A percentile compares a stretch with the other conserved stretches of the same genome.
phyloP scores from a whole-genome alignment of 2,329 filamentous ascomycete species.

The Thielaviopsis punctulata region DNA sequence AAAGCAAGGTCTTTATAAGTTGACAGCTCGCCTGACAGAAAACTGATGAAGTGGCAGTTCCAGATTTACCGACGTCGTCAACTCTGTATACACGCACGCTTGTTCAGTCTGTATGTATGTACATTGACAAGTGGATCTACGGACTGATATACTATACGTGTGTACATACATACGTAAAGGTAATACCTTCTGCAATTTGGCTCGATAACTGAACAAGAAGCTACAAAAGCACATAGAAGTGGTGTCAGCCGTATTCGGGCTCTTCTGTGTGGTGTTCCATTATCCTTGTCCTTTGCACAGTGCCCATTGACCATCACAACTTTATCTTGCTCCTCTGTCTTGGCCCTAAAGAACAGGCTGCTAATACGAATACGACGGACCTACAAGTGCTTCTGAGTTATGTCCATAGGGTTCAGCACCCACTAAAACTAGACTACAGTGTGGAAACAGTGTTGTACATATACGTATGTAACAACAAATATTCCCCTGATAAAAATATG shows the following conservation, averaged over 20 bases:
- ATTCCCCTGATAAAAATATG: not conserved
- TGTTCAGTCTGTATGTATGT: not conserved
- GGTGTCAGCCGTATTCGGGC: slow-evolving; percentile 12
- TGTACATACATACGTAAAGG: too few species aligned
- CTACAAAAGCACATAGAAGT: not conserved
- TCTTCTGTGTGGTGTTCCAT: slow-evolving; percentile 4
- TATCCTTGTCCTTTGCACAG: slow-evolving; percentile 1
- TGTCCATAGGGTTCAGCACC: not conserved
- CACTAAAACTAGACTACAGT: not conserved
- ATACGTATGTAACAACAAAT: not conserved
- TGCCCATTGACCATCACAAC: not conserved
- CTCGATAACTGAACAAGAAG: not conserved
- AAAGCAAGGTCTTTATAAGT: not conserved
- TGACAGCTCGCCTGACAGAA: not conserved
- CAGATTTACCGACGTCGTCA: too few species aligned
- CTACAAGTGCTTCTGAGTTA: not conserved
- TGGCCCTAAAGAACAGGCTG: not conserved
- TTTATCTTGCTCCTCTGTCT: not conserved
- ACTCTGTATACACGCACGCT: not conserved
- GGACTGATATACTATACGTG: too few species aligned
- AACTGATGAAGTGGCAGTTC: too few species aligned
- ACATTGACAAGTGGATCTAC: not conserved
- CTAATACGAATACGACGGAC: slow-evolving; percentile 13
- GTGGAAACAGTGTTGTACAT: not conserved
- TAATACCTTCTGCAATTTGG: not conserved